Percentiles rank a stretch among this genome's conserved stretches.
phyloP scores from a whole-genome alignment of 805 yeast genomes.

The Hanseniaspora mollemarum region DNA sequence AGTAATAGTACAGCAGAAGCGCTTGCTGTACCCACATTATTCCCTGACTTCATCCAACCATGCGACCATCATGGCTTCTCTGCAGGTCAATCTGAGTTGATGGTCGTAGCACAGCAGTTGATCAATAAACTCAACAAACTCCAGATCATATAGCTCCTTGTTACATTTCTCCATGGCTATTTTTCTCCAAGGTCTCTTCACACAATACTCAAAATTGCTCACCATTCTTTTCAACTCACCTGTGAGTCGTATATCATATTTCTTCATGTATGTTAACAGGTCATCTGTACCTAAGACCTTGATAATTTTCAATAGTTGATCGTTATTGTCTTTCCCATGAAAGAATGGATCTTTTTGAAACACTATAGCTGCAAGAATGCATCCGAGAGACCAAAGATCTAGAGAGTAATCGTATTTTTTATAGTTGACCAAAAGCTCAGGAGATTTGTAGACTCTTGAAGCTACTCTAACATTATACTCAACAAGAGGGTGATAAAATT shows the following conservation, averaged over 20 bases:
- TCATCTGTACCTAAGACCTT: conserved; percentile 80
- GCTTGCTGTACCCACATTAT: not conserved
- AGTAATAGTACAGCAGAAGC: not conserved
- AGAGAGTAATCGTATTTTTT: conserved; percentile 83
- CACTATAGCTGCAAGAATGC: conserved; percentile 80
- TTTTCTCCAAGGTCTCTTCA: conserved; percentile 76
- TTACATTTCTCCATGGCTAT: conserved; percentile 58
- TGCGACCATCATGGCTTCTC: conserved; percentile 71
- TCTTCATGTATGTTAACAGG: conserved; percentile 52
- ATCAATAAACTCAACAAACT: conserved; percentile 72
- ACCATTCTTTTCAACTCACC: conserved; percentile 63
- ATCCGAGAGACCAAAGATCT: conserved; percentile 90
- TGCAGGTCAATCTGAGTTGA: conserved; percentile 76
- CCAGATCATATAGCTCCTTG: conserved; percentile 49
- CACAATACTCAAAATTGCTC: conserved; percentile 38
- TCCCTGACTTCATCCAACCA: conserved; percentile 27
- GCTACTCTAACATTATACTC: conserved; percentile 92
- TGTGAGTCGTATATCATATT: conserved; percentile 61
- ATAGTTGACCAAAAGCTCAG: conserved; percentile 75
- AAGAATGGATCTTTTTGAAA: conserved; percentile 88
- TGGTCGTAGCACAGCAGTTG: conserved; percentile 75
- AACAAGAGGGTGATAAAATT: conserved; percentile 78
- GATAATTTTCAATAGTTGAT: conserved; percentile 81
- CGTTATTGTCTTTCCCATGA: conserved; percentile 82
- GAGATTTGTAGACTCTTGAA: conserved; percentile 85